Evolutionary conservation across 164 flowering plant genomes (phyloP).

Genomic region (Vitis amurensis): DNA sequence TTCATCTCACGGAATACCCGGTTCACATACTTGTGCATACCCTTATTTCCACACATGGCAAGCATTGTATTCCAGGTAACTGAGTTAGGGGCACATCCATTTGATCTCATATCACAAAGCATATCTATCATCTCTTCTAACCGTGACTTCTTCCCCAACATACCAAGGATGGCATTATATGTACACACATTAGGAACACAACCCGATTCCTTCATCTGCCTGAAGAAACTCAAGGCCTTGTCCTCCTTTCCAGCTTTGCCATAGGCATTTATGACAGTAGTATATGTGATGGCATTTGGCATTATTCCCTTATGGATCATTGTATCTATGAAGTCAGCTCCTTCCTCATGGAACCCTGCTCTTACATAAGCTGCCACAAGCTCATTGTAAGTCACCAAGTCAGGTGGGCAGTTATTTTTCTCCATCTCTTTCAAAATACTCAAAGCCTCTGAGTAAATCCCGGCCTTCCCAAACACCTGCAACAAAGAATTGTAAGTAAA

Average conservation of each 20-base stretch:
- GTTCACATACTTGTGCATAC: slow-evolving; percentile 62
- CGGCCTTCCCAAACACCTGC: slow-evolving; percentile 81
- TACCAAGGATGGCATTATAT: slow-evolving; percentile 72
- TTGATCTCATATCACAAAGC: slow-evolving; percentile 64
- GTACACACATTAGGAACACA: slow-evolving; percentile 88
- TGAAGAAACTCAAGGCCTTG: slow-evolving; percentile 62
- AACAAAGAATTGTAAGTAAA: slow-evolving; percentile 80
- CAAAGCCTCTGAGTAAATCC: slow-evolving; percentile 66
- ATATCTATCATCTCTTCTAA: slow-evolving; percentile 72
- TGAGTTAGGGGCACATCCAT: slow-evolving; percentile 75
- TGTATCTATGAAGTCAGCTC: slow-evolving; percentile 59
- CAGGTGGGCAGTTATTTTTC: slow-evolving; percentile 65
- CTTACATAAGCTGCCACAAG: slow-evolving; percentile 78
- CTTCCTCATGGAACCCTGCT: slow-evolving; percentile 85
- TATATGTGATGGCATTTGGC: slow-evolving; percentile 88
- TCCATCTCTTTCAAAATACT: slow-evolving; percentile 83
- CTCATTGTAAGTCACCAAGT: slow-evolving; percentile 82
- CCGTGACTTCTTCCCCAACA: slow-evolving; percentile 80
- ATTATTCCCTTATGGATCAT: slow-evolving; percentile 64
- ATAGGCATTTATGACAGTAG: slow-evolving; percentile 82
- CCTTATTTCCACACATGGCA: slow-evolving; percentile 67
- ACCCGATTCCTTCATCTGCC: slow-evolving; percentile 68
- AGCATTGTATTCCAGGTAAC: slow-evolving; percentile 94
- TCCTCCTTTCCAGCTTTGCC: slow-evolving; percentile 80
- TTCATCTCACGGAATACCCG: slow-evolving; percentile 76